A percentile compares a stretch with the other conserved stretches of the same genome.
Conservation (phyloP, 139 green algal species). For the Chlamydomonas incerta region DNA sequence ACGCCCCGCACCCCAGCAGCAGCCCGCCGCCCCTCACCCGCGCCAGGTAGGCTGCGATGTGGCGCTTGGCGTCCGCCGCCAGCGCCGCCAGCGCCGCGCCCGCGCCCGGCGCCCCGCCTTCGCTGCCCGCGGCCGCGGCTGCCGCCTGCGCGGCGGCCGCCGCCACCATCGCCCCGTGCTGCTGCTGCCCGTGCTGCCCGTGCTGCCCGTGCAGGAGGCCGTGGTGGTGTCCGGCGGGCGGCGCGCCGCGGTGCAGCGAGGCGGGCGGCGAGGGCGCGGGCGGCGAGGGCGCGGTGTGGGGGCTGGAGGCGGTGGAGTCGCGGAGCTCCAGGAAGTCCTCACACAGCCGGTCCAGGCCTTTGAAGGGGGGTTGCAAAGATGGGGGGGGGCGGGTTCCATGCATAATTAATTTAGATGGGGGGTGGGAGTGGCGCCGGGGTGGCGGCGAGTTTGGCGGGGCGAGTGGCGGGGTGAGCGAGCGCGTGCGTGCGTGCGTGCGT, state of each 20-base stretch:
- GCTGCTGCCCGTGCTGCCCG: neutral
- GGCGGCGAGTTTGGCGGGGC: too few relatives aligned
- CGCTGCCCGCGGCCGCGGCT: neutral
- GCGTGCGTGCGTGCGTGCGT: too few relatives aligned
- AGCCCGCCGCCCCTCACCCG: neutral
- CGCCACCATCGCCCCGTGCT: neutral
- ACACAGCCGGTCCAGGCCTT: slow-evolving; percentile 29
- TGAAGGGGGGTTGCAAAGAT: too few relatives aligned
- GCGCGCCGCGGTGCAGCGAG: neutral
- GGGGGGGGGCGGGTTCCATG: too few relatives aligned
- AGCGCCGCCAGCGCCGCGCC: slow-evolving; percentile 10
- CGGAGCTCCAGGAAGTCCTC: slow-evolving; percentile 34
- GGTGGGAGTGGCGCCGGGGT: too few relatives aligned
- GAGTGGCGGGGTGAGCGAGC: too few relatives aligned
- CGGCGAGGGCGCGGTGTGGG: neutral
- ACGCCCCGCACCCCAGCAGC: too few relatives aligned
- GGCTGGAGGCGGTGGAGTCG: neutral
- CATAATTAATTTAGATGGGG: too few relatives aligned
- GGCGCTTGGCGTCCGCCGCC: slow-evolving; percentile 23
- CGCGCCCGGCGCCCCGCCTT: neutral
- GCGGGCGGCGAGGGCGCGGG: slow-evolving; percentile 12
- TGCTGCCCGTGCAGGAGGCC: neutral
- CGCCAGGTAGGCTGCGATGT: slow-evolving; percentile 8
- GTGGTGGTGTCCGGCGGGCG: neutral
- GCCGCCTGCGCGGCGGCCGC: neutral